Evolutionary conservation across 83 land plant species (phyloP).

Genomic region (Picea abies): DNA sequence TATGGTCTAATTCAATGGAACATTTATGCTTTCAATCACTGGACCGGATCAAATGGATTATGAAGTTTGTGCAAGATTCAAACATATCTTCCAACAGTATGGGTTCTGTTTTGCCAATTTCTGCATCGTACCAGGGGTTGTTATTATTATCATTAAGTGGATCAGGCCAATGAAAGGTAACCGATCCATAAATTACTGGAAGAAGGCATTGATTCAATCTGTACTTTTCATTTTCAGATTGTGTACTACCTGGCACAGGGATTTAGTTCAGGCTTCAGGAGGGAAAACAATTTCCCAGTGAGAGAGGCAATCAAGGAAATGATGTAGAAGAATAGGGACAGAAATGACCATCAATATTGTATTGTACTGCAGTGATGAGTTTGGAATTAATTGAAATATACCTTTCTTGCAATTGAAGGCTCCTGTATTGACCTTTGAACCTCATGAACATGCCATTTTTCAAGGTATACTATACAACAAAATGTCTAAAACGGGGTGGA

Average conservation of each 20-base stretch:
- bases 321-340: too few species aligned
- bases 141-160: background rate
- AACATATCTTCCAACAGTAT: background rate
- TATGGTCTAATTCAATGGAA: background rate
- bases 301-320: background rate
- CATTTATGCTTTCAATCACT: background rate
- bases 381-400: too few species aligned
- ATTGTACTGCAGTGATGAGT: too few species aligned
- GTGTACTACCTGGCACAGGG: background rate
- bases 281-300: conserved; percentile 8
- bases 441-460: too few species aligned
- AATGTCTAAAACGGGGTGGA: too few species aligned
- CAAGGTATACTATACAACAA: too few species aligned
- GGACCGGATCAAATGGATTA: background rate
- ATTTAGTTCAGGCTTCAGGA: conserved; percentile 9
- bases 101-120: background rate
- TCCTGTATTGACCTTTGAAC: too few species aligned
- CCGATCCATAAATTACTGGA: too few species aligned
- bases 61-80: background rate
- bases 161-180: background rate
- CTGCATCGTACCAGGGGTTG: background rate
- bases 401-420: too few species aligned
- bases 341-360: too few species aligned
- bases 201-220: background rate
- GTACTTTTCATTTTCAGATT: background rate